A percentile compares a stretch with the other conserved stretches of the same genome.
These are phyloP conservation scores for Erysiphe neolycopersici DNA, from an alignment of 2,329 filamentous ascomycete genomes.

Conservation along the genomic window DNA sequence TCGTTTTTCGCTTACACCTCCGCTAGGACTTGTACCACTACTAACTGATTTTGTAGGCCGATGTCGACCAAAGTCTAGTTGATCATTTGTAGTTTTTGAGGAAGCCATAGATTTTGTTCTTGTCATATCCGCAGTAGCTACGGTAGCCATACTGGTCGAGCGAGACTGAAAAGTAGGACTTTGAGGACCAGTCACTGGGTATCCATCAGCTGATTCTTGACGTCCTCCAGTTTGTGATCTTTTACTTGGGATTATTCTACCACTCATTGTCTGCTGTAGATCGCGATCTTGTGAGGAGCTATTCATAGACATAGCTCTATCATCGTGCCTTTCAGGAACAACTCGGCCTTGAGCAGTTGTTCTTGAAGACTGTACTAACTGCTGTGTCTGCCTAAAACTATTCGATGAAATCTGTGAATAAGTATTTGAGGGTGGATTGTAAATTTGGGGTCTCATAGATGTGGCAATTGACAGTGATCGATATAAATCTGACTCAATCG, in stretches of 20 bases:
- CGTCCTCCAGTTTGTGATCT: constrained; percentile 16
- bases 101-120: constrained; percentile 88
- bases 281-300: constrained; percentile 52
- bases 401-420: constrained; percentile 44
- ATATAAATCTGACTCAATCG: constrained; percentile 62
- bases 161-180: constrained; percentile 23
- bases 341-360: constrained; percentile 80
- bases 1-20: constrained; percentile 4
- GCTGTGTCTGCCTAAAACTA: constrained; percentile 54
- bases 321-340: constrained; percentile 75
- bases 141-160: constrained; percentile 31
- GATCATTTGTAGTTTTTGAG: constrained; percentile 37
- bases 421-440: constrained; percentile 32
- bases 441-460: constrained; percentile 44
- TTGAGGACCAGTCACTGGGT: constrained; percentile 6
- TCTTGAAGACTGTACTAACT: constrained; percentile 35
- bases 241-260: constrained; percentile 65
- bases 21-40: constrained; percentile 5
- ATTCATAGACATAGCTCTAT: constrained; percentile 89
- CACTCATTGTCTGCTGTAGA: constrained; percentile 78
- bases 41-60: constrained; percentile 19
- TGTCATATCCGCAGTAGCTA: constrained; percentile 17
- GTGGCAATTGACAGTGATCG: constrained; percentile 82
- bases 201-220: constrained; percentile 10
- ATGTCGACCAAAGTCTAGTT: constrained; percentile 23